Percentiles rank a stretch among this genome's conserved stretches.
Conservation (phyloP, 257 asterid genomes). For the Cruciata laevipes region DNA sequence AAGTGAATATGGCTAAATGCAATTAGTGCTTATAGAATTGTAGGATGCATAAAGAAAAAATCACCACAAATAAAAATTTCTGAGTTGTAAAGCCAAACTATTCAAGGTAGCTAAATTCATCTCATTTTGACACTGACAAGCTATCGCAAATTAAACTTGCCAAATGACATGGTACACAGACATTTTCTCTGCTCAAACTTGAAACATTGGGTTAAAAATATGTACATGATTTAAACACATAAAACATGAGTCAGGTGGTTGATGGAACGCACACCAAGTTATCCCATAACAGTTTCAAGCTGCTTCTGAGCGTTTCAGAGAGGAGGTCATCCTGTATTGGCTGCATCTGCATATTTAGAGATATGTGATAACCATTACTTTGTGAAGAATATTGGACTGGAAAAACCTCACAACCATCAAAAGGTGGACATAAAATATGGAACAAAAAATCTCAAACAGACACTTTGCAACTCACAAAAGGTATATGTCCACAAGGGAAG, state of each 20-base stretch:
- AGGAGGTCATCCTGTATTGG: slow-evolving; percentile 19
- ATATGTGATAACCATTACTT: not conserved
- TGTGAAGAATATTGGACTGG: not conserved
- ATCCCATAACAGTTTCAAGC: slow-evolving; percentile 41
- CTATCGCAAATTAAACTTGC: not conserved
- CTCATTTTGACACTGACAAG: not conserved
- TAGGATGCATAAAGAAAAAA: not conserved
- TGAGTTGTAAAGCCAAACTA: not conserved
- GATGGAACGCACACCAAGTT: slow-evolving; percentile 20
- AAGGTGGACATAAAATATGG: not conserved
- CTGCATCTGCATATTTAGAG: slow-evolving; percentile 27
- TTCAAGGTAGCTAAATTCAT: not conserved
- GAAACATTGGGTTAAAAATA: too few relatives aligned
- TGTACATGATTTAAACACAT: not conserved
- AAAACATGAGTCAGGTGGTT: slow-evolving; percentile 11
- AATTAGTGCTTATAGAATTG: slow-evolving; percentile 2
- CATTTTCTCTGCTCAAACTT: not conserved
- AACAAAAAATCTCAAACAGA: not conserved
- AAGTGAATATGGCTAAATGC: not conserved
- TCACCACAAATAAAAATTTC: not conserved
- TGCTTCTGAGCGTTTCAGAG: slow-evolving; percentile 27
- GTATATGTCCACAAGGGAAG: not conserved
- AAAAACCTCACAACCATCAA: not conserved
- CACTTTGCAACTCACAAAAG: not conserved
- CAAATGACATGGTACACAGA: not conserved